Base-by-base conservation (phyloP, 1,284 basidiomycete species). In the Leccinum subspadiceum region DNA sequence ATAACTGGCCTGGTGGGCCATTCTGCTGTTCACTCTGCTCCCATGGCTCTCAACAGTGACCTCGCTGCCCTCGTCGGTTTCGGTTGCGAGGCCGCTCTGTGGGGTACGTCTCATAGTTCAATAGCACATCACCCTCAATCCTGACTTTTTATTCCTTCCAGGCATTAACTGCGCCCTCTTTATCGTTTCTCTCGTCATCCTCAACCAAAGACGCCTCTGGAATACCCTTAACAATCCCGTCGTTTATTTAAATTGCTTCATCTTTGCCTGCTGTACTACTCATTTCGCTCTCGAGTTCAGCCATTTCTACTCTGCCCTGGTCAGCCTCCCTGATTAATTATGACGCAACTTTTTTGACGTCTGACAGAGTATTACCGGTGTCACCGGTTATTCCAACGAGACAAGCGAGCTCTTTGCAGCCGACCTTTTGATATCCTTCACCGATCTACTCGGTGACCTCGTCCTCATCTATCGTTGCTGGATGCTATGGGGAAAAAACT, bases 381-480 rank as follows among this genome's bases (percentile, higher is more conserved):
- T 74, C 31, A 2, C 6, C 37, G 54, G 57, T 10, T 78, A 62
- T 61, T 63, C 76, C 2, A 60, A 66, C 39, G 75, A 78, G 62
- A 77, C 73, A 0, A 61, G 46, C 12, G 37, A 33, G n/a, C 68
- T 77, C 39, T 44, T 66, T 1, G 75, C 60, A 2, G 74, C 68
- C 1, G 75, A 76, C 64, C 58, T 73, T 17, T 56, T 78, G 39
- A 66, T 78, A 54, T 77, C 76, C 1, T 58, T 78, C 29, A 71
- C 70, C 1, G 77, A 77, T 64, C 68, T 78, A 41, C 39, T 78
- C 12, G 76, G 75, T 4, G 74, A 79, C 59, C 44, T 72, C 50
- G 60, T 73, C 33, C 72, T 78, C 50, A 60, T 79, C 17, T 79
- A 76, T 51, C 77, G 77, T 35, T 79, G 77, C 63, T 79, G 75